phyloP scores from a whole-genome alignment of 2,329 filamentous ascomycete genomes.

The Colletotrichum orbiculare region DNA sequence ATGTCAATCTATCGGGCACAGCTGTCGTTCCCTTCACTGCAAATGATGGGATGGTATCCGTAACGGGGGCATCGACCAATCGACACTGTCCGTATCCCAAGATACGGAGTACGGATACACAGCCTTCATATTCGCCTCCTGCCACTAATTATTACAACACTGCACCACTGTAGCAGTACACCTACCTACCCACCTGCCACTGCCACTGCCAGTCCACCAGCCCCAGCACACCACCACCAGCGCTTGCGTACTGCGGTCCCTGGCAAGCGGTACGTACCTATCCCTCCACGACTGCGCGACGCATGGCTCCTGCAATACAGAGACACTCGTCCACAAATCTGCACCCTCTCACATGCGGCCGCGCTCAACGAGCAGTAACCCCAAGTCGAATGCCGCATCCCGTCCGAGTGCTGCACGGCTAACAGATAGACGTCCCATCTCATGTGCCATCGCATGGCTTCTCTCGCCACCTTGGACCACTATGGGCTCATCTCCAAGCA shows the following conservation, averaged over 20 bases:
- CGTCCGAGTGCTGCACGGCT: conserved; percentile 12
- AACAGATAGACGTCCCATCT: conserved; percentile 30
- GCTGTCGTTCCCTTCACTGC: conserved; percentile 1
- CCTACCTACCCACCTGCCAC: background rate
- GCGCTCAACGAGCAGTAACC: conserved; percentile 3
- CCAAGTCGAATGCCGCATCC: conserved; percentile 25
- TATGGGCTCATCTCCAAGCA: conserved; percentile 29
- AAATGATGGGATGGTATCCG: too few relatives aligned
- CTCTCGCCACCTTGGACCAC: conserved; percentile 28
- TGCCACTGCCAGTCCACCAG: too few relatives aligned
- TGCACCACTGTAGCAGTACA: background rate
- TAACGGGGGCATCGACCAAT: too few relatives aligned
- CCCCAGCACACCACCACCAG: too few relatives aligned
- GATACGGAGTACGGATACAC: too few relatives aligned
- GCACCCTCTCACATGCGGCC: conserved; percentile 10
- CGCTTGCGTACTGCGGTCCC: too few relatives aligned
- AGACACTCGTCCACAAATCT: conserved; percentile 27
- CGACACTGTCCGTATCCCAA: too few relatives aligned
- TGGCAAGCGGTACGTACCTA: conserved; percentile 2
- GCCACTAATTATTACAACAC: too few relatives aligned
- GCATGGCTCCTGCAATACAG: conserved; percentile 14
- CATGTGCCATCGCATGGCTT: conserved; percentile 26
- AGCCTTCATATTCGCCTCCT: background rate
- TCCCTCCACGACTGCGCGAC: background rate
- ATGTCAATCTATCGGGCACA: background rate